A percentile compares a stretch with the other conserved stretches of the same genome.
These are phyloP conservation scores for Stachybotrys chlorohalonatus DNA, from an alignment of 2,329 filamentous ascomycete species.

Conservation along the genomic window DNA sequence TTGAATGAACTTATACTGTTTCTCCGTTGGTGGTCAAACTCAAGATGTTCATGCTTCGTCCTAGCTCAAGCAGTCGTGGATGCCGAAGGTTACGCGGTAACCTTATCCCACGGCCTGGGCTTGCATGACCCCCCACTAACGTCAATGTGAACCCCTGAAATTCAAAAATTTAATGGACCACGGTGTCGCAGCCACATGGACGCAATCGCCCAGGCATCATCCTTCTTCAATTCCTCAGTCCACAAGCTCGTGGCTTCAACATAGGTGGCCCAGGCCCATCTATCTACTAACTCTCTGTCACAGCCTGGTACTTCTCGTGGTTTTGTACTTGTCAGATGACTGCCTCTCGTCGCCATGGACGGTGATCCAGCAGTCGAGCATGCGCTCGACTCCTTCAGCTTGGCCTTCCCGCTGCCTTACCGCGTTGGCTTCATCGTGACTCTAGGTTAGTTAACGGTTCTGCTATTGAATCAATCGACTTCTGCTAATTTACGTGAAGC, in stretches of 20 bases:
- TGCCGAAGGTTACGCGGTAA: no score
- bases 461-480: conserved; percentile 1
- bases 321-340: conserved; percentile 1
- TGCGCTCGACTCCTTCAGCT: conserved; percentile 76
- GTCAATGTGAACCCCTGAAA: background rate
- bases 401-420: conserved; percentile 80
- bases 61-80: no score
- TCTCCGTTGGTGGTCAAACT: no score
- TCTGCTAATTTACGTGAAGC: conserved; percentile 42
- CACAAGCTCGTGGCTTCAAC: background rate
- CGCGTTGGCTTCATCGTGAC: conserved; percentile 80
- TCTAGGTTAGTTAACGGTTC: conserved; percentile 51
- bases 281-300: background rate
- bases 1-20: no score
- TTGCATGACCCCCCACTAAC: no score
- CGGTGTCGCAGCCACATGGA: background rate
- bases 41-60: no score
- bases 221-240: background rate
- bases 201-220: background rate
- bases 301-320: background rate
- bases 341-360: conserved; percentile 45
- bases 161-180: background rate
- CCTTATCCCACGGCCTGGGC: no score
- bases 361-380: conserved; percentile 63
- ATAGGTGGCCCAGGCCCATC: background rate